These are phyloP conservation scores for Tetraselmis striata DNA, from an alignment of 139 green algal species.

Conservation along the genomic window DNA sequence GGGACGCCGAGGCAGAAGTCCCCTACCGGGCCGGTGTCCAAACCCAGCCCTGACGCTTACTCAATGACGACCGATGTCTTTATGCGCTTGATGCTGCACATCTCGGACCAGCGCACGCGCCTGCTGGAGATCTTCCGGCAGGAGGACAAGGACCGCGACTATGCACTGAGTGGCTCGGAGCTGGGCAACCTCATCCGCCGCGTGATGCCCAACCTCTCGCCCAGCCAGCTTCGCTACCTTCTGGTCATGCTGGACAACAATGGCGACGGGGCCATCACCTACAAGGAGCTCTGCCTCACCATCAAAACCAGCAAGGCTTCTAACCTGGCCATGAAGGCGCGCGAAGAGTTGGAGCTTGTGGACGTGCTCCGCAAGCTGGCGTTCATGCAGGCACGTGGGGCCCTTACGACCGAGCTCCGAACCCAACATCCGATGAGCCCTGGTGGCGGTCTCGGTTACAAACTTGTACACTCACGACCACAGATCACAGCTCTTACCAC, in stretches of 20 bases:
- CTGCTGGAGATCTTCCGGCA: not conserved
- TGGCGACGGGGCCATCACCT: not conserved
- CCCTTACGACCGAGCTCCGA: no score
- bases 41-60: no score
- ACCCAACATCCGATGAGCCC: no score
- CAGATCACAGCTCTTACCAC: no score
- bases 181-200: not conserved
- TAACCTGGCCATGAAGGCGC: not conserved
- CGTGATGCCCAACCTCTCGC: not conserved
- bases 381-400: not conserved
- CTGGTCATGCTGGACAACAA: constrained; percentile 1
- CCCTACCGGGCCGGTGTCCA: no score
- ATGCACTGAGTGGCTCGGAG: not conserved
- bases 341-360: not conserved
- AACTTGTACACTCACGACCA: no score
- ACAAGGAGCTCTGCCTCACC: not conserved
- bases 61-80: no score
- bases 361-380: not conserved
- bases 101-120: not conserved
- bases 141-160: not conserved
- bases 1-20: no score
- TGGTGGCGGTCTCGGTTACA: no score
- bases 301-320: not conserved
- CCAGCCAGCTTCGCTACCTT: not conserved
- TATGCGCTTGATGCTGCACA: not conserved